Base-by-base conservation (phyloP, 768 basidiomycete species). In the Suillus placidus region DNA sequence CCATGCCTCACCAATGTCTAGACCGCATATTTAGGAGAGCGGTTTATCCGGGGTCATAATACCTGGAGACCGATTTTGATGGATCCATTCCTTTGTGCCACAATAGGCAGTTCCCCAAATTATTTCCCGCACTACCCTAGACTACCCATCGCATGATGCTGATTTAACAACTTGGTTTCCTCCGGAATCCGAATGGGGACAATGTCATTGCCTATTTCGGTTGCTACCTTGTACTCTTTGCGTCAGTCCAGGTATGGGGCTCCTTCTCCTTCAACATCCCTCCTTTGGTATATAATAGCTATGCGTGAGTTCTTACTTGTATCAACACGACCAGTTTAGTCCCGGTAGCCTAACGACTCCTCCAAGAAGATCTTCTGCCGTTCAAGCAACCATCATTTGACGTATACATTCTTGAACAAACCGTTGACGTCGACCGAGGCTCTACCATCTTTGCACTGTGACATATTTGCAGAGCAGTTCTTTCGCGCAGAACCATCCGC, bases 231-330 rank as follows among this genome's bases (percentile, higher is more conserved):
- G 76, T 77, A 54, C 61, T 76, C 42, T 12, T 55, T 23, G 62
- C 47, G 63, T 63, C 63, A 54, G 61, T 62, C 47, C 43, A 45
- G 38, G 52, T 58, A 37, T 61, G 30, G 60, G 35, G 4, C 16
- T 23, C 43, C 40, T 51, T 43, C 47, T 49, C 61, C 42, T 65
- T 63, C 51, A 65, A 54, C 42, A 56, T 65, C 64, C 64, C 51
- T 62, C 60, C 42, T 64, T 43, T 56, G 57, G 67, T 76, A 78
- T 78, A 76, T 71, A 78, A 70, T 64, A 58, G 10, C 26, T 30
- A 65, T 69, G 69, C 63, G n/a, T n/a, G 6, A 3, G 57, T 20
- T 62, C 60, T 12, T 61, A 47, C 12, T 64, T 6, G 30, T 65
- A 65, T 65, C 68, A 66, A 61, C 51, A 68, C 62, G 62, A 69